These are phyloP conservation scores for Ganoderma leucocontextum DNA, from an alignment of 1,284 basidiomycete genomes.

Conservation along the genomic window DNA sequence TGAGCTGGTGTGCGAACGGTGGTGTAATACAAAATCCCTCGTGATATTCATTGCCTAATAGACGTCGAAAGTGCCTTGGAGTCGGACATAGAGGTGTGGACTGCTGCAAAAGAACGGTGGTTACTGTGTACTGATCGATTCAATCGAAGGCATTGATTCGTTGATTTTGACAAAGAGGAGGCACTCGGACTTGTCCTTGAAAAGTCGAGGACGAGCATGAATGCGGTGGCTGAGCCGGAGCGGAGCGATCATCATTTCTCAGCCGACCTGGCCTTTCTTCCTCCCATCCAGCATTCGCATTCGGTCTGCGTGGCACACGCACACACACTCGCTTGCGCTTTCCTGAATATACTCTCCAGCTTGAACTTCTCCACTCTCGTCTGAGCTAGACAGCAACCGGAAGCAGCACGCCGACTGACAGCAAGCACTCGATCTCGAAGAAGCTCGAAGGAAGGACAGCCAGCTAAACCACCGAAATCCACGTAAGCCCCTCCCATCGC, in stretches of 20 bases:
- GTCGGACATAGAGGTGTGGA: background rate
- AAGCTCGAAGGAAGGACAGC: background rate
- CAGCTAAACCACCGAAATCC: conserved; percentile 6
- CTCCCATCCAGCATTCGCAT: conserved; percentile 18
- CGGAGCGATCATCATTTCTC: conserved; percentile 14
- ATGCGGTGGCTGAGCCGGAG: conserved; percentile 23
- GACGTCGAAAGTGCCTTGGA: background rate
- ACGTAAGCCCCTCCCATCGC: conserved; percentile 15
- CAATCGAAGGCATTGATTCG: background rate
- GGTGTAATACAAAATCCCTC: background rate
- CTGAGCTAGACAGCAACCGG: conserved; percentile 5
- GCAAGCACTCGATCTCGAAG: conserved; percentile 3
- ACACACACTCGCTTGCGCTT: conserved; percentile 19
- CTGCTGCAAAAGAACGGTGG: background rate
- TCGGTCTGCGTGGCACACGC: conserved; percentile 16
- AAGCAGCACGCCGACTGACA: conserved; percentile 3
- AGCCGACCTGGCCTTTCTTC: conserved; percentile 9
- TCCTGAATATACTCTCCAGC: conserved; percentile 7
- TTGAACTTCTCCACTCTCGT: conserved; percentile 4
- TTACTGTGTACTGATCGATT: background rate
- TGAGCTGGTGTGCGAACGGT: background rate
- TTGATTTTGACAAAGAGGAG: background rate
- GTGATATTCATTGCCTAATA: background rate
- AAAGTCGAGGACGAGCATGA: conserved; percentile 2
- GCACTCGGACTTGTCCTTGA: background rate